phyloP scores from a whole-genome alignment of 1,284 basidiomycete genomes.

The Jaminaea rosea region DNA sequence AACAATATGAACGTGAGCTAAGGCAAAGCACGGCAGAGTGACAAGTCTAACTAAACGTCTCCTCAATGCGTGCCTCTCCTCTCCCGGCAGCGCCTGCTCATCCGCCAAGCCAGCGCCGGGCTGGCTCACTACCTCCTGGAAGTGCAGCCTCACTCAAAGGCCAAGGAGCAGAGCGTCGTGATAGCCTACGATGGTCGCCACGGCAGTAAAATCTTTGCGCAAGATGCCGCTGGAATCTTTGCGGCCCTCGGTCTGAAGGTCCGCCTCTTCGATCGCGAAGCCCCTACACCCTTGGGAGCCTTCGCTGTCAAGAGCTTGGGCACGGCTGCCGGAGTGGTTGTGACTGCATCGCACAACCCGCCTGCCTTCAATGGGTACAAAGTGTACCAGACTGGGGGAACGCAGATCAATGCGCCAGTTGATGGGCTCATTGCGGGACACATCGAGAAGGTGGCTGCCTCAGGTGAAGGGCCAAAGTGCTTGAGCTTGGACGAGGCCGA shows the following conservation, averaged over 20 bases:
- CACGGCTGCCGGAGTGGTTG: constrained; percentile 32
- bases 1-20: constrained; percentile 31
- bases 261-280: constrained; percentile 17
- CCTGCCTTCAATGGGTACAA: constrained; percentile 41
- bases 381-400: constrained; percentile 30
- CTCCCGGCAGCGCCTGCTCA: constrained; percentile 22
- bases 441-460: constrained; percentile 21
- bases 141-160: constrained; percentile 9
- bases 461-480: constrained; percentile 8
- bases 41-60: neutral
- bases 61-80: too few species aligned
- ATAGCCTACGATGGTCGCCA: constrained; percentile 38
- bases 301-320: constrained; percentile 31
- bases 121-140: constrained; percentile 24
- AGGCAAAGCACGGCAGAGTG: neutral
- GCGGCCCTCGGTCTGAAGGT: constrained; percentile 17
- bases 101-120: constrained; percentile 30
- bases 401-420: constrained; percentile 39
- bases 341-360: constrained; percentile 38
- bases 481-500: constrained; percentile 13
- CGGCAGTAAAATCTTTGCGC: constrained; percentile 26
- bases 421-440: constrained; percentile 29
- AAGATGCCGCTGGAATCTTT: constrained; percentile 27
- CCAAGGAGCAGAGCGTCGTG: constrained; percentile 25
- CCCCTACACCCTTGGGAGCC: constrained; percentile 32